Conservation (phyloP, 208 protist genomes). For the Crithidia fasciculata region DNA sequence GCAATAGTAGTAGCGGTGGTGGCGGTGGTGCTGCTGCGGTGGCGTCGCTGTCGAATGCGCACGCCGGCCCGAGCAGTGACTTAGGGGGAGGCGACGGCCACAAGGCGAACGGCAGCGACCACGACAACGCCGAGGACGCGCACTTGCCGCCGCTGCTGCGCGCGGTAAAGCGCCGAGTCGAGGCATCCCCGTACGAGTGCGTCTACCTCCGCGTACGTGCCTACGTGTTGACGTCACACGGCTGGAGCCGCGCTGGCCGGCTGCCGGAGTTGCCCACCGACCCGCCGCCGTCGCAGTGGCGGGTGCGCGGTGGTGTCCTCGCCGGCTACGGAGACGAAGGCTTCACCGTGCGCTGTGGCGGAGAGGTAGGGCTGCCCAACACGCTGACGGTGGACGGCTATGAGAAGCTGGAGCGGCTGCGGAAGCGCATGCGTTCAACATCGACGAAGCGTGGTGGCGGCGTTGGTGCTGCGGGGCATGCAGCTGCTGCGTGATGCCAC, state of each 20-base stretch:
- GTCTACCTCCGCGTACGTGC: conserved; percentile 34
- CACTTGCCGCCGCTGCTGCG: conserved; percentile 27
- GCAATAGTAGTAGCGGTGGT: neutral
- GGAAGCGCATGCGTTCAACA: conserved; percentile 62
- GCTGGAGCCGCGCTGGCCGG: conserved; percentile 74
- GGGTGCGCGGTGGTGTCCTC: conserved; percentile 25
- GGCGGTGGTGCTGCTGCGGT: neutral
- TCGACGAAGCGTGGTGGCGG: conserved; percentile 19
- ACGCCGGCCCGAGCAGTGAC: neutral
- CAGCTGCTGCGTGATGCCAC: neutral
- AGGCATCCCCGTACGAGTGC: conserved; percentile 57
- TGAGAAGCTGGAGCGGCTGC: conserved; percentile 60
- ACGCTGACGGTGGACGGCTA: conserved; percentile 63
- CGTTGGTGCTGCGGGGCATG: neutral
- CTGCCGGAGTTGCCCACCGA: conserved; percentile 80
- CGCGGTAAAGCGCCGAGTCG: conserved; percentile 53
- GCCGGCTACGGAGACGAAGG: conserved; percentile 81
- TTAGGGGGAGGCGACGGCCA: neutral
- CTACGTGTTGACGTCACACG: conserved; percentile 64
- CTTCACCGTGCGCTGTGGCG: conserved; percentile 69
- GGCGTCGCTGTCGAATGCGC: neutral
- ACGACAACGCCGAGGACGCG: conserved; percentile 7
- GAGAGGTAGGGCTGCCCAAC: conserved; percentile 72
- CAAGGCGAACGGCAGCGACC: conserved; percentile 1
- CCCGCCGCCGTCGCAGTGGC: conserved; percentile 43